phyloP scores from a whole-genome alignment of 768 basidiomycete genomes.

The Kwoniella sp. region DNA sequence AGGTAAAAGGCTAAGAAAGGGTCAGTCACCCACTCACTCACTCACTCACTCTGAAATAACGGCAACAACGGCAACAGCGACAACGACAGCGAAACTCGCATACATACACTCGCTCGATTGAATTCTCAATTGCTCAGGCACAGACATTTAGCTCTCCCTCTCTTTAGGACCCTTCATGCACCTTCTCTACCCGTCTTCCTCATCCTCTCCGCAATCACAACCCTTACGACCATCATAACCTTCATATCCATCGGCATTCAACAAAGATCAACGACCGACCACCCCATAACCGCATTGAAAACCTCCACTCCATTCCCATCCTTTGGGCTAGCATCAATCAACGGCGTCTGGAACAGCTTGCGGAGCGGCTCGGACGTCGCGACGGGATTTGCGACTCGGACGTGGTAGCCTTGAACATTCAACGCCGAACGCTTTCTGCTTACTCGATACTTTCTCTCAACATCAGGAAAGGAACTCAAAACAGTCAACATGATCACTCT shows the following conservation, averaged over 20 bases:
- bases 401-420: no score
- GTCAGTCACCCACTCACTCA: no score
- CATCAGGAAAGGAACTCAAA: no score
- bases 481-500: conserved; percentile 78
- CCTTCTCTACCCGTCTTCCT: neutral
- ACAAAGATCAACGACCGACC: neutral
- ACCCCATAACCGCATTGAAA: neutral
- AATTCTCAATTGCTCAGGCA: neutral
- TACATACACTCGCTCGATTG: neutral
- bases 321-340: no score
- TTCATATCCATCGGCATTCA: neutral
- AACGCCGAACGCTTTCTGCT: no score
- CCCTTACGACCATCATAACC: neutral
- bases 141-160: neutral
- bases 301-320: neutral
- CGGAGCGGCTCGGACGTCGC: no score
- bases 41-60: no score
- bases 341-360: no score
- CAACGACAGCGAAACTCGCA: no score
- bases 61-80: neutral
- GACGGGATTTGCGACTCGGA: no score
- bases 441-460: no score
- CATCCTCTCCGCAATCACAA: neutral
- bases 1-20: neutral
- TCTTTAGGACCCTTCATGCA: neutral